Base-by-base conservation (phyloP, 1,284 basidiomycete species). In the Apiotrichum montevideense region DNA sequence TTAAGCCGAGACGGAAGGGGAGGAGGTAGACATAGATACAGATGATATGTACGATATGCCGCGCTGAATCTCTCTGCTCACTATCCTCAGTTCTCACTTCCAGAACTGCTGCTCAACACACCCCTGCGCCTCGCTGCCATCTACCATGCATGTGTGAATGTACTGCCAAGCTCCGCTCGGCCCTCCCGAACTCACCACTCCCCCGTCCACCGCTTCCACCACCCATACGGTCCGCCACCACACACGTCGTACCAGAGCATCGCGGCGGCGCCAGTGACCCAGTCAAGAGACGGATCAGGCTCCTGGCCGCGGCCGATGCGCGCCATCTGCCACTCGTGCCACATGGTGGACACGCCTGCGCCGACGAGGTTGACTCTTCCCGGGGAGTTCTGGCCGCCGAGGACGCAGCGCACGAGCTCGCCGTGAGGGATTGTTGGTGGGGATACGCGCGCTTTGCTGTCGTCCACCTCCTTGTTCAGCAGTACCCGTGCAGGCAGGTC, bases 241-340 rank as follows among this genome's bases (percentile, higher is more conserved):
- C 67, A 43, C 7, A 69, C 55, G 21, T 66, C 66, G 52, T 59
- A 65, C 71, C 71, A 72, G 0, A 72, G 15, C 10, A 58, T 68
- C 3, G 54, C 37, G 13, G 67, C 35, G n/a, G 67, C 46, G 6
- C 59, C 61, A 1, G 60, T 58, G 41, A 58, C 55, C 70, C 72
- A 75, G 39, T 63, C 56, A 59, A 75, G 66, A 29, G 51, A 13
- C 13, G 57, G 35, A 50, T 73, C 69, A 4, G 72, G 66, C 43
- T 73, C 62, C 15, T 66, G 52, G 1, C 73, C 71, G 34, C 71
- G 55, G 21, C 67, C 71, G 2, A 75, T 61, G 8, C 71, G 56
- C 11, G 61, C 63, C 54, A 74, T 58, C 60, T 75, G 73, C 73
- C 72, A 74, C 62, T 73, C 71, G 55, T 74, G 72, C 73, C 73